Conservation (phyloP, 148 eudicot genomes). For the Rhododendron ferrugineum region DNA sequence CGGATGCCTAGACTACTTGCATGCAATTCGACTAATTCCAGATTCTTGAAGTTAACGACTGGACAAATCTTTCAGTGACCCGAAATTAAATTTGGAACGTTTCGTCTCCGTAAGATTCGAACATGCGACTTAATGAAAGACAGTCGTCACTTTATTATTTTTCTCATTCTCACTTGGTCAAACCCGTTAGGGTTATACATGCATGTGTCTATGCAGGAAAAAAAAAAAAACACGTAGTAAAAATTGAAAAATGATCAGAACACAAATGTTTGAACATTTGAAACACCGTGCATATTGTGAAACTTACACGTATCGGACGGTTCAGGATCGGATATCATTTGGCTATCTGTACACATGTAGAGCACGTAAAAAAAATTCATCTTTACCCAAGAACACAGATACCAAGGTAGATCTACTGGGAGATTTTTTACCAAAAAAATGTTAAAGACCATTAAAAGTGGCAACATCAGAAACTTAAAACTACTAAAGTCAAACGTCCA, state of each 20-base stretch:
- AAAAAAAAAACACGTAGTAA: neutral
- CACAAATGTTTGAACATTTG: neutral
- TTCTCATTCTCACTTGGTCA: too few relatives aligned
- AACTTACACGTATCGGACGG: neutral
- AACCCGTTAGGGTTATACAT: too few relatives aligned
- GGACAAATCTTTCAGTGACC: neutral
- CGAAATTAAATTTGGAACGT: too few relatives aligned
- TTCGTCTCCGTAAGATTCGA: too few relatives aligned
- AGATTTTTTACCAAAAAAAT: neutral
- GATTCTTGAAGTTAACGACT: too few relatives aligned
- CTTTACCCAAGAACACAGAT: neutral
- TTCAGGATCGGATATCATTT: neutral
- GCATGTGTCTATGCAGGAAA: neutral
- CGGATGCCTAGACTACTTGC: too few relatives aligned
- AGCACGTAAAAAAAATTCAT: neutral
- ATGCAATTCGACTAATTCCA: too few relatives aligned
- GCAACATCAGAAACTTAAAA: neutral
- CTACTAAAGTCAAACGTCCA: neutral
- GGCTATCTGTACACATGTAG: neutral
- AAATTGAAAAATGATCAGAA: neutral
- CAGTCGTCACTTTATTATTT: too few relatives aligned
- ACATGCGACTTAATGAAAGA: too few relatives aligned
- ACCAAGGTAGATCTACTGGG: neutral
- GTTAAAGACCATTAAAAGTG: neutral
- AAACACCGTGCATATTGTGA: neutral